Evolutionary conservation across 2,329 filamentous ascomycete genomes (phyloP).

Genomic region (Aspergillus sp.): DNA sequence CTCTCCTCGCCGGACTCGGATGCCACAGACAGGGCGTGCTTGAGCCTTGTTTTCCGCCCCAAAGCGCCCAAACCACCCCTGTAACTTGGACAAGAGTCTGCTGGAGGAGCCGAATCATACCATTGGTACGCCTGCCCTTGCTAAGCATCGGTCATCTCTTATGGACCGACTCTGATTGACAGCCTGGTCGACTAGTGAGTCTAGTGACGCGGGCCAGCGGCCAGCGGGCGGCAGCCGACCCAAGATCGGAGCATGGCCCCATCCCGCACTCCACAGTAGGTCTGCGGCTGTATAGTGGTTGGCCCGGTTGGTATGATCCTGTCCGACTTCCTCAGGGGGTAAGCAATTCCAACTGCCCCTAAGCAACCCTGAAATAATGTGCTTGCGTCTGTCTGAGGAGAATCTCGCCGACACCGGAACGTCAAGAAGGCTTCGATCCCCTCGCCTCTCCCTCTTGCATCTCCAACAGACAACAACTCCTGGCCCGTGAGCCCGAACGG

Average conservation of each 20-base stretch:
- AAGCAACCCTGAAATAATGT: not conserved
- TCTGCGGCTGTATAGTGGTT: not conserved
- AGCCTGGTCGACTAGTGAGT: not conserved
- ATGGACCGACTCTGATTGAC: not conserved
- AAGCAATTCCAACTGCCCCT: not conserved
- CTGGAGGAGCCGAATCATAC: not conserved
- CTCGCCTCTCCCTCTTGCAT: not conserved
- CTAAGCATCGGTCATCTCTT: not conserved
- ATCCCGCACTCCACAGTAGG: not conserved
- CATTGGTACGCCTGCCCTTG: not conserved
- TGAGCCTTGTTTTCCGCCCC: not conserved
- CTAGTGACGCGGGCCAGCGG: not conserved
- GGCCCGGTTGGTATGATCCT: not conserved
- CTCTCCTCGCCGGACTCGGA: not conserved
- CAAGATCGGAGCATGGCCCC: not conserved
- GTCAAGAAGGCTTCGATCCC: not conserved
- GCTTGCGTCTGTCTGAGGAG: not conserved
- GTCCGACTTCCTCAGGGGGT: not conserved
- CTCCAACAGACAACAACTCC: not conserved
- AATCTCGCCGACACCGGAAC: not conserved
- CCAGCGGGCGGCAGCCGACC: not conserved
- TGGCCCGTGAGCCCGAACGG: not conserved
- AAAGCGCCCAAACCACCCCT: not conserved
- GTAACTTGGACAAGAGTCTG: not conserved
- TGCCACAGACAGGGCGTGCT: not conserved